Evolutionary conservation across 2,329 filamentous ascomycete genomes (phyloP).

Genomic region (Botrytis aclada): DNA sequence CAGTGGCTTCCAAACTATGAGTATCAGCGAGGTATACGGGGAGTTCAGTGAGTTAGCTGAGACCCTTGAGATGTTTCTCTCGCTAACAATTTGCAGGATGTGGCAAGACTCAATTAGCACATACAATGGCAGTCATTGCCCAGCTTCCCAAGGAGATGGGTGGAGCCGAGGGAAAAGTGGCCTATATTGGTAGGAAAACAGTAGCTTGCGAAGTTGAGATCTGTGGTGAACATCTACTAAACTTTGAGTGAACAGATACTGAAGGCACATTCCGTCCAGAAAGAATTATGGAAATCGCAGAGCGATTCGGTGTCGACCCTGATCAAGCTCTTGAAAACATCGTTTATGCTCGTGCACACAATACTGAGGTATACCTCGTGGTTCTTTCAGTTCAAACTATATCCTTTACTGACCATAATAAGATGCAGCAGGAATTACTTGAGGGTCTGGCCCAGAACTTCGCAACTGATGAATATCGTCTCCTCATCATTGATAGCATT

Average conservation of each 20-base stretch:
- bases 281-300: conserved; percentile 63
- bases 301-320: conserved; percentile 60
- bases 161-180: conserved; percentile 65
- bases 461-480: conserved; percentile 59
- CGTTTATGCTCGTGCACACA: conserved; percentile 60
- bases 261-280: conserved; percentile 67
- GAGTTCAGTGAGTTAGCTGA: conserved; percentile 47
- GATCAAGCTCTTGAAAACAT: conserved; percentile 64
- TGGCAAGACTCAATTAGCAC: conserved; percentile 67
- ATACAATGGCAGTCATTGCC: conserved; percentile 65
- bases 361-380: conserved; percentile 50
- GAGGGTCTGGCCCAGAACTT: conserved; percentile 60
- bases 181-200: conserved; percentile 57
- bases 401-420: conserved; percentile 38
- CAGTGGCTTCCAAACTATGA: conserved; percentile 67
- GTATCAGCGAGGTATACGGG: conserved; percentile 63
- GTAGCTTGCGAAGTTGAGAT: not conserved
- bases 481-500: conserved; percentile 67
- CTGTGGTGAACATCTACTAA: not conserved
- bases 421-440: conserved; percentile 56
- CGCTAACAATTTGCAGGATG: conserved; percentile 43
- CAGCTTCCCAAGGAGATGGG: conserved; percentile 56
- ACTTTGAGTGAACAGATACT: conserved; percentile 42
- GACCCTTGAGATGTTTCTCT: not conserved
- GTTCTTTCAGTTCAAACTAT: not conserved